Percentiles rank a stretch among this genome's conserved stretches.
Evolutionary conservation across 768 basidiomycete genomes (phyloP).

Genomic region (Lentinula sp.): DNA sequence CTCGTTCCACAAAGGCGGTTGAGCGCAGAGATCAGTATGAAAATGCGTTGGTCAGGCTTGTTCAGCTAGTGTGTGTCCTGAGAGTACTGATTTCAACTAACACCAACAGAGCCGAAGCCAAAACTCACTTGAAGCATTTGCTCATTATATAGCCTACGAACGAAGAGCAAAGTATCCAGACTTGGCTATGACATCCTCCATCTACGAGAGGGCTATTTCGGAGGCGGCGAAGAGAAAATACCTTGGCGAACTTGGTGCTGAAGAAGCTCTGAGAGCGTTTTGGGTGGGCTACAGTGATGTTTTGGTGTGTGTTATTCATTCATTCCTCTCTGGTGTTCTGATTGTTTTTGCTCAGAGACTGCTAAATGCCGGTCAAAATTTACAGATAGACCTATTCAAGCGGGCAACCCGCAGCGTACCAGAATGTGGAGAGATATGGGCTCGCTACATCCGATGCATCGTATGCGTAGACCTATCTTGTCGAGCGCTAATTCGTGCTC

Average conservation of each 20-base stretch:
- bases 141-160: slow-evolving; percentile 58
- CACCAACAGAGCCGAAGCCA: slow-evolving; percentile 25
- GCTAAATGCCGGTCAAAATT: slow-evolving; percentile 34
- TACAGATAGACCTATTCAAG: slow-evolving; percentile 35
- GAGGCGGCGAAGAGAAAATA: slow-evolving; percentile 62
- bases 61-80: background rate
- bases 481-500: background rate
- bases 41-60: slow-evolving; percentile 44
- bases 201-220: slow-evolving; percentile 72
- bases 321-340: background rate
- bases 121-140: slow-evolving; percentile 53
- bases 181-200: slow-evolving; percentile 42
- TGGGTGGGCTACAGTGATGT: slow-evolving; percentile 75
- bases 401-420: slow-evolving; percentile 72
- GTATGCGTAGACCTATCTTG: slow-evolving; percentile 28
- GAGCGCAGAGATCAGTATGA: slow-evolving; percentile 62
- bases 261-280: slow-evolving; percentile 53
- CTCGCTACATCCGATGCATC: slow-evolving; percentile 66
- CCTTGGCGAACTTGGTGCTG: slow-evolving; percentile 46
- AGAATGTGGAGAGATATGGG: slow-evolving; percentile 72
- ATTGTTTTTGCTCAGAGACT: slow-evolving; percentile 31
- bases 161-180: slow-evolving; percentile 56
- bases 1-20: slow-evolving; percentile 52
- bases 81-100: background rate
- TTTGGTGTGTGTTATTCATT: slow-evolving; percentile 38